These are phyloP conservation scores for Sordariomycetes sp. DNA, from an alignment of 2,329 filamentous ascomycete species.

Conservation along the genomic window DNA sequence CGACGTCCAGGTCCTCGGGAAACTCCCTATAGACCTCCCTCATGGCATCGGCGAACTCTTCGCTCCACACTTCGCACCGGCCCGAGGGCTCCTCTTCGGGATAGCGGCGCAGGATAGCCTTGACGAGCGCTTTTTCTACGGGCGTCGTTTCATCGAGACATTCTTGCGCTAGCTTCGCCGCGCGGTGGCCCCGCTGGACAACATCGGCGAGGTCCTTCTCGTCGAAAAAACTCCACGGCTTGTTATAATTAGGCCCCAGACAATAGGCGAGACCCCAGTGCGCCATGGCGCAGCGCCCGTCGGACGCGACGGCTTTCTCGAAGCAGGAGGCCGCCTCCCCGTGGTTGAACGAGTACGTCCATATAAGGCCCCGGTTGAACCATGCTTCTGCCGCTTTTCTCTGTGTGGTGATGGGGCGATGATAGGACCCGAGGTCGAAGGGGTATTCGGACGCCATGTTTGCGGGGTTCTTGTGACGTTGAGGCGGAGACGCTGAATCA, in stretches of 20 bases:
- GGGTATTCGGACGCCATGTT: conserved; percentile 12
- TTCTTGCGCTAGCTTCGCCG: conserved; percentile 29
- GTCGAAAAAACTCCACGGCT: conserved; percentile 63
- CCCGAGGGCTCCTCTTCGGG: conserved; percentile 33
- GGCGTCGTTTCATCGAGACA: conserved; percentile 22
- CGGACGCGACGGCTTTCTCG: conserved; percentile 37
- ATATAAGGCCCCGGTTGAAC: conserved; percentile 58
- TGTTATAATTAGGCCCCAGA: conserved; percentile 64
- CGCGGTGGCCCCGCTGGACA: conserved; percentile 30
- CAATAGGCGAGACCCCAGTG: conserved; percentile 61
- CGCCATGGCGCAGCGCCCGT: conserved; percentile 44
- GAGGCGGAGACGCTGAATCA: no score
- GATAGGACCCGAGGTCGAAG: conserved; percentile 45
- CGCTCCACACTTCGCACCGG: conserved; percentile 41
- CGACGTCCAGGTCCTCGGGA: conserved; percentile 24
- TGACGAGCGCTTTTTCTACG: conserved; percentile 31
- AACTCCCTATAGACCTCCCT: conserved; percentile 18
- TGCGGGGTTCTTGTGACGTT: background rate
- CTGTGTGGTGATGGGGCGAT: conserved; percentile 33
- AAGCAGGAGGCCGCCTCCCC: conserved; percentile 57
- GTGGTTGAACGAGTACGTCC: conserved; percentile 67
- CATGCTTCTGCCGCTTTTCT: conserved; percentile 38
- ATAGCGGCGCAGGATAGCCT: conserved; percentile 49
- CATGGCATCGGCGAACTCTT: conserved; percentile 27
- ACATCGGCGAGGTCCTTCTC: conserved; percentile 37